These are phyloP conservation scores for Allium sativum DNA, from an alignment of 106 monocot genomes.

Conservation along the genomic window DNA sequence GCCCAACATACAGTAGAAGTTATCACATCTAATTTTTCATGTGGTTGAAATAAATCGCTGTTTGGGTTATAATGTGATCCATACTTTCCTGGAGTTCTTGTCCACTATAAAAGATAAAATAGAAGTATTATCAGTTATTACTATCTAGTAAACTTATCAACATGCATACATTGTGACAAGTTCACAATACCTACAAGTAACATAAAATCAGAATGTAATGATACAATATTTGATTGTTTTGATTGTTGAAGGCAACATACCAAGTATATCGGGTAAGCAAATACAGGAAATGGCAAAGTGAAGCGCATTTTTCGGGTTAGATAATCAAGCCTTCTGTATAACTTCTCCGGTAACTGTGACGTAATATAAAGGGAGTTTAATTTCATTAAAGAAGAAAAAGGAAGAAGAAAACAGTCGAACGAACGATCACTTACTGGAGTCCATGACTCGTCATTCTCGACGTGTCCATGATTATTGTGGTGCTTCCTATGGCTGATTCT, in stretches of 20 bases:
- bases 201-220: too few relatives aligned
- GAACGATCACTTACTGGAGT: slow-evolving; percentile 41
- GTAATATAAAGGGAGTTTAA: not conserved
- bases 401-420: not conserved
- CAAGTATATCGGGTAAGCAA: slow-evolving; percentile 68
- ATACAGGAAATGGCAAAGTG: slow-evolving; percentile 52
- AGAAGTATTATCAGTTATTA: not conserved
- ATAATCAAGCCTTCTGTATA: slow-evolving; percentile 34
- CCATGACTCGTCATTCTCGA: slow-evolving; percentile 95
- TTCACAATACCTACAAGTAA: too few relatives aligned
- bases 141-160: not conserved
- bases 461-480: slow-evolving; percentile 92
- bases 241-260: slow-evolving; percentile 16
- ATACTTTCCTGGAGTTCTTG: slow-evolving; percentile 57
- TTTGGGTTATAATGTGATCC: slow-evolving; percentile 64
- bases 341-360: slow-evolving; percentile 44
- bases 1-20: slow-evolving; percentile 52
- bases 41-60: slow-evolving; percentile 47
- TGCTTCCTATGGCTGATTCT: slow-evolving; percentile 91
- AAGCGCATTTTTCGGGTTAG: slow-evolving; percentile 32
- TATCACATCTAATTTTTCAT: slow-evolving; percentile 36
- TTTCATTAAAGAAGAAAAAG: not conserved
- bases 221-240: too few relatives aligned
- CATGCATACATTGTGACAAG: not conserved
- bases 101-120: slow-evolving; percentile 22